Evolutionary conservation across 2,329 filamentous ascomycete genomes (phyloP), one percentile per base, ranked within the genome.

Genomic region (Fusarium keratoplasticum): DNA sequence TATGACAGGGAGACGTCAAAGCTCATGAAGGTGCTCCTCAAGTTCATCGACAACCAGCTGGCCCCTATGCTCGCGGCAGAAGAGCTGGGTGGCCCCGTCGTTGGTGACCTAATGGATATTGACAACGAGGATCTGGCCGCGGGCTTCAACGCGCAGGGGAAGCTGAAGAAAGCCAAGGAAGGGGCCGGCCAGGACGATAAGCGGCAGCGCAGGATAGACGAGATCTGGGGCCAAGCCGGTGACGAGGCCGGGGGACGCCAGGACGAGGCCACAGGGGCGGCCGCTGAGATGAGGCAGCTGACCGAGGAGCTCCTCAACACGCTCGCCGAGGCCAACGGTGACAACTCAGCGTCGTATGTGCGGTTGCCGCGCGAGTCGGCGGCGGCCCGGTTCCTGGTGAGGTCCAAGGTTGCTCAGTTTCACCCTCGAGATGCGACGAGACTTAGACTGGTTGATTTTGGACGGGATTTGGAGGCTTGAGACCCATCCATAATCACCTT

Each of bases 51-150:
- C 70, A 84, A 90, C 50, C 88, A 90, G 44, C 87, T 97, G 1
- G 93, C 93, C 1, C 83, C 89, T 4, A 93, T 96, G 90, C 86
- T 97, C 50, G 94, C 94, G 8, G 93, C 94, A 1, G 95, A 97
- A 83, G 93, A 95, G 78, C 87, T 95, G 1, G 95, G 95, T 9
- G 94, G 95, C 0, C 94, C 95, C 0, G 92, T 95, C 13, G 94
- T 95, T 1, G 94, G 95, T 5, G 92, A 94, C 74, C 86, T 92
- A 76, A 86, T 93, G 78, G 90, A 93, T 81, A 78, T 93, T 25
- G 83, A 91, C 85, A 76, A 88, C 10, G 88, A 92, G 52, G 89
- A 88, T 72, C 82, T 92, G 7, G 87, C 86, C 6, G 88, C 87
- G 10, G 90, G 89, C 2, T 92, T 92, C 80, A 91, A 86, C 73